Conservation (phyloP, 352 stramenopile genomes). For the Pythium aquatile region DNA sequence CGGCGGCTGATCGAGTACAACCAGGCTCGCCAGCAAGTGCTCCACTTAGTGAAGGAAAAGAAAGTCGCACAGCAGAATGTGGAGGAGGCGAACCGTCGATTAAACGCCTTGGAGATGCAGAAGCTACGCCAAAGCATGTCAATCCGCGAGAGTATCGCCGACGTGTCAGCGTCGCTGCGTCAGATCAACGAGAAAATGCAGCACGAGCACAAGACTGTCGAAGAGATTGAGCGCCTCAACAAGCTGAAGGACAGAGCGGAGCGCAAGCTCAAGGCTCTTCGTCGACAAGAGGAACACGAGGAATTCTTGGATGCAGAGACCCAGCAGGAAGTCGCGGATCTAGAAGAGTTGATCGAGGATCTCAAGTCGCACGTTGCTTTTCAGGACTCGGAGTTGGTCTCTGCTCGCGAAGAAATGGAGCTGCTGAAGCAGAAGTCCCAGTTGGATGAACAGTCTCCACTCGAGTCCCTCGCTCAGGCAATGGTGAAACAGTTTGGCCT, state of each 20-base stretch:
- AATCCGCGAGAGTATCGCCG: conserved; percentile 72
- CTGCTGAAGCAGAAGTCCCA: conserved; percentile 44
- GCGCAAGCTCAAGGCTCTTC: conserved; percentile 51
- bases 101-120: conserved; percentile 81
- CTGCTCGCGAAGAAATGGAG: conserved; percentile 52
- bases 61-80: conserved; percentile 58
- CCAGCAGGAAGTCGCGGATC: conserved; percentile 65
- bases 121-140: conserved; percentile 74
- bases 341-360: conserved; percentile 78
- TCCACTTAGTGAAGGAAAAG: conserved; percentile 65
- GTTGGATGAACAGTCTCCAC: conserved; percentile 39
- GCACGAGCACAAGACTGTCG: conserved; percentile 47
- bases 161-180: conserved; percentile 59
- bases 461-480: conserved; percentile 37
- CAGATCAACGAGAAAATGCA: conserved; percentile 67
- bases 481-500: conserved; percentile 35
- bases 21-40: conserved; percentile 50
- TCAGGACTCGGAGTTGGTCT: conserved; percentile 64
- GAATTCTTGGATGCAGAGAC: conserved; percentile 60
- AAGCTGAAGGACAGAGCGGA: conserved; percentile 70
- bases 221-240: conserved; percentile 66
- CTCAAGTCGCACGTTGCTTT: conserved; percentile 81
- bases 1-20: conserved; percentile 60
- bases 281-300: conserved; percentile 43
- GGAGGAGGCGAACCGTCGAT: conserved; percentile 46